These are phyloP conservation scores for Candida sojae DNA, from an alignment of 1,139 yeast genomes.

Conservation along the genomic window DNA sequence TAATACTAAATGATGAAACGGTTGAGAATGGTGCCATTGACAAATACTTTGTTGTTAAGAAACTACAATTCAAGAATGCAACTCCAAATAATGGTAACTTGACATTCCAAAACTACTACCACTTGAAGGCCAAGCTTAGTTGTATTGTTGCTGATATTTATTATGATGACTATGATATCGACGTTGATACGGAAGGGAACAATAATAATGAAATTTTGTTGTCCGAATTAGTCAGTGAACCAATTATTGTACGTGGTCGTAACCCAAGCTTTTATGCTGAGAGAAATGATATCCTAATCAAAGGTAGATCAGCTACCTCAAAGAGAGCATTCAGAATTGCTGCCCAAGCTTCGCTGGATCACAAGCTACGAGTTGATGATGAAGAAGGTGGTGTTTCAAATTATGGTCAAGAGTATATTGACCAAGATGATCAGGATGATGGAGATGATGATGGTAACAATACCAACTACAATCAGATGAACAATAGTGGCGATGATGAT, in stretches of 20 bases:
- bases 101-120: constrained; percentile 58
- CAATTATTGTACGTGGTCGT: constrained; percentile 65
- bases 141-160: constrained; percentile 48
- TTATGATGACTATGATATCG: constrained; percentile 44
- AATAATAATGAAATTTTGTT: constrained; percentile 34
- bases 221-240: constrained; percentile 43
- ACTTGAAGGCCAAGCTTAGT: constrained; percentile 45
- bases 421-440: constrained; percentile 11
- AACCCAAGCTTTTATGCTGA: constrained; percentile 66
- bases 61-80: constrained; percentile 60
- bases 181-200: constrained; percentile 17
- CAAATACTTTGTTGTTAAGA: constrained; percentile 38
- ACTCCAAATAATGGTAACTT: constrained; percentile 66
- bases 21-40: constrained; percentile 27
- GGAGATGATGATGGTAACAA: constrained; percentile 9
- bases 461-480: neutral
- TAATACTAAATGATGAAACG: constrained; percentile 29
- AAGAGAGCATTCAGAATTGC: constrained; percentile 24
- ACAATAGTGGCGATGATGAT: constrained; percentile 9
- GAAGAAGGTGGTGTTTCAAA: constrained; percentile 7
- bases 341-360: constrained; percentile 11
- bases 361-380: constrained; percentile 5
- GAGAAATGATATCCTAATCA: constrained; percentile 50
- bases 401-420: constrained; percentile 5
- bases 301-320: constrained; percentile 25